Evolutionary conservation across 1,284 basidiomycete species (phyloP).

Genomic region (Apiotrichum gracile): DNA sequence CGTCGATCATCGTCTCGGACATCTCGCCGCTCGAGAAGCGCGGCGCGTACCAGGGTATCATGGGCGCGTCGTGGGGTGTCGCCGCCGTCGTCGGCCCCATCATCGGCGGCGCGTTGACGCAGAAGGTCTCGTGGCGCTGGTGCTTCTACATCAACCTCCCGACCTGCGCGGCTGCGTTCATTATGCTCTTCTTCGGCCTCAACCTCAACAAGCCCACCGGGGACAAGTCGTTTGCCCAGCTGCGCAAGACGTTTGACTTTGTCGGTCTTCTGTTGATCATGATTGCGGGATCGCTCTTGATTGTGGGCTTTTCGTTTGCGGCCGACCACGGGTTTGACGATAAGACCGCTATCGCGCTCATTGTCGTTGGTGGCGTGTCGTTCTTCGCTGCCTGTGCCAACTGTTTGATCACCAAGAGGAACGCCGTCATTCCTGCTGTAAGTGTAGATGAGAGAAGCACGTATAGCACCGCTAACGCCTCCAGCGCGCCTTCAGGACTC

Average conservation of each 20-base stretch:
- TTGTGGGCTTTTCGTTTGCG: slow-evolving; percentile 63
- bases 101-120: slow-evolving; percentile 40
- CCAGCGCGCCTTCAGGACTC: slow-evolving; percentile 32
- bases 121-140: slow-evolving; percentile 29
- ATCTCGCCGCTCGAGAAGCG: slow-evolving; percentile 39
- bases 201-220: slow-evolving; percentile 58
- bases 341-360: slow-evolving; percentile 62
- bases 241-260: slow-evolving; percentile 42
- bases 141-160: slow-evolving; percentile 41
- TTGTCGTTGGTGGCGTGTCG: slow-evolving; percentile 62
- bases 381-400: slow-evolving; percentile 59
- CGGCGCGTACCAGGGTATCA: slow-evolving; percentile 46
- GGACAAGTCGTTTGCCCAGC: slow-evolving; percentile 14
- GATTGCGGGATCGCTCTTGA: slow-evolving; percentile 63
- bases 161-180: slow-evolving; percentile 54
- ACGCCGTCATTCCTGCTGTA: slow-evolving; percentile 60
- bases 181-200: slow-evolving; percentile 69
- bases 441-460: not conserved
- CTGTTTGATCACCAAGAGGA: slow-evolving; percentile 64
- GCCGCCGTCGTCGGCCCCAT: slow-evolving; percentile 48
- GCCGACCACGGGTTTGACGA: slow-evolving; percentile 41
- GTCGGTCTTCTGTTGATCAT: slow-evolving; percentile 56
- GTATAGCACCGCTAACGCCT: not conserved
- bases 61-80: slow-evolving; percentile 48
- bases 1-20: slow-evolving; percentile 26